A percentile compares a stretch with the other conserved stretches of the same genome.
phyloP scores from a whole-genome alignment of 2,329 filamentous ascomycete species.

The Diaporthe sp. region DNA sequence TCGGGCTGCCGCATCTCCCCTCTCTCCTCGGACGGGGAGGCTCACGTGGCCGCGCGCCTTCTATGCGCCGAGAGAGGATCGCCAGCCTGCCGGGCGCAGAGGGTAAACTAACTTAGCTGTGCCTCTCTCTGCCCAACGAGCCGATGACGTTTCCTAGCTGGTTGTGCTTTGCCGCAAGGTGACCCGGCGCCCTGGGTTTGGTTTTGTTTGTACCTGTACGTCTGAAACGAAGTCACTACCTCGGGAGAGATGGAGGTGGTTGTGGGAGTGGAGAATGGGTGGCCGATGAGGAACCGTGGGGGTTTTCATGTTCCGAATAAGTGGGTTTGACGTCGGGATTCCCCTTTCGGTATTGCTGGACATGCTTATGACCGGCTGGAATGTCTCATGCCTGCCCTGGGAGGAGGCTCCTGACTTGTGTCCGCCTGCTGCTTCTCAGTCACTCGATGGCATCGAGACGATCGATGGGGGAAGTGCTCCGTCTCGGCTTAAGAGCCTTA shows the following conservation, averaged over 20 bases:
- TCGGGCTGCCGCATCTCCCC: neutral
- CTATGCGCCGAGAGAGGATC: neutral
- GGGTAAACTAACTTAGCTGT: too few relatives aligned
- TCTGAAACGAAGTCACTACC: neutral
- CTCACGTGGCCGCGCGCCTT: slow-evolving; percentile 26
- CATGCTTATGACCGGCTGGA: slow-evolving; percentile 1
- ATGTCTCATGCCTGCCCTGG: neutral
- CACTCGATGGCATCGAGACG: neutral
- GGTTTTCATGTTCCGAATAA: neutral
- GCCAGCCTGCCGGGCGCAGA: slow-evolving; percentile 4
- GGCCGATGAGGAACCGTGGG: slow-evolving; percentile 13
- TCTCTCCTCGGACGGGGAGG: too few relatives aligned
- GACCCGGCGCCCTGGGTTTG: neutral
- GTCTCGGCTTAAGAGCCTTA: neutral
- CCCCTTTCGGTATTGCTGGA: neutral
- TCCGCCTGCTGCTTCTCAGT: neutral
- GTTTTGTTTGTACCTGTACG: neutral
- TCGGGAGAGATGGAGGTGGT: neutral
- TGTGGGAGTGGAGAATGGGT: neutral
- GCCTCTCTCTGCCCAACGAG: too few relatives aligned
- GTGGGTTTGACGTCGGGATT: neutral
- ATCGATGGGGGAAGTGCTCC: neutral
- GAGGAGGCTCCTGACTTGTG: neutral
- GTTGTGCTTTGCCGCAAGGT: neutral
- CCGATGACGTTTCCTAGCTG: neutral